phyloP scores from a whole-genome alignment of 768 basidiomycete species.

The Phaffia australis region DNA sequence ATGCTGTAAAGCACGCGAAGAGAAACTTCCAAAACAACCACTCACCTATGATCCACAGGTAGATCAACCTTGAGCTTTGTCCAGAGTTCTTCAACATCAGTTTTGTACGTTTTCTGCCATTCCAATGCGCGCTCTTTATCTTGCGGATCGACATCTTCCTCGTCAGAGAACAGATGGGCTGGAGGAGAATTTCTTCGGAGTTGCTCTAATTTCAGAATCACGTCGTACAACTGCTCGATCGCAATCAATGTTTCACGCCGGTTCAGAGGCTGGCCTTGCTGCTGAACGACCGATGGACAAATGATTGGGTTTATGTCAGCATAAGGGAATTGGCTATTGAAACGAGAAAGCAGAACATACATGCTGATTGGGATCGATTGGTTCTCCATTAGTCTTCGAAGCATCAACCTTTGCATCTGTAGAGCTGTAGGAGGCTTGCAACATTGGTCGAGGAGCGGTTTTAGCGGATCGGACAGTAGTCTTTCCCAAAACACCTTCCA shows the following conservation, averaged over 20 bases:
- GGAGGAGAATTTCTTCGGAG: constrained; percentile 64
- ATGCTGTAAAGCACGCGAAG: not conserved
- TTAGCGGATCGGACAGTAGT: constrained; percentile 88
- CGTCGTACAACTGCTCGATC: constrained; percentile 75
- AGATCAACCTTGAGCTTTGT: constrained; percentile 70
- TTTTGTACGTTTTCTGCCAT: constrained; percentile 43
- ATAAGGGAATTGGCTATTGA: constrained; percentile 19
- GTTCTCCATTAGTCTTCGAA: not conserved
- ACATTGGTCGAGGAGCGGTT: constrained; percentile 87
- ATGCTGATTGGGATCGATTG: constrained; percentile 5
- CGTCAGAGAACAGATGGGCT: constrained; percentile 29
- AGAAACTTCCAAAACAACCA: not conserved
- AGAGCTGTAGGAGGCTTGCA: constrained; percentile 61
- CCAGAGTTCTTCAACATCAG: constrained; percentile 60
- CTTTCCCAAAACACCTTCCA: constrained; percentile 81
- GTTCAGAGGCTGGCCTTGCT: constrained; percentile 44
- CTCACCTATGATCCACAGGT: constrained; percentile 82
- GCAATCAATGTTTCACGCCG: constrained; percentile 65
- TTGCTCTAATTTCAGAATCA: constrained; percentile 74
- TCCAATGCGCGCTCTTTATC: constrained; percentile 25
- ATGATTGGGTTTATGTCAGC: not conserved
- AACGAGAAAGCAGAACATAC: not conserved
- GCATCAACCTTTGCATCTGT: not conserved
- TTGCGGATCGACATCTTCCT: constrained; percentile 29
- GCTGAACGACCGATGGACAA: not conserved